Base-by-base conservation (phyloP, 768 basidiomycete genomes). In the Saitozyma sp. region DNA sequence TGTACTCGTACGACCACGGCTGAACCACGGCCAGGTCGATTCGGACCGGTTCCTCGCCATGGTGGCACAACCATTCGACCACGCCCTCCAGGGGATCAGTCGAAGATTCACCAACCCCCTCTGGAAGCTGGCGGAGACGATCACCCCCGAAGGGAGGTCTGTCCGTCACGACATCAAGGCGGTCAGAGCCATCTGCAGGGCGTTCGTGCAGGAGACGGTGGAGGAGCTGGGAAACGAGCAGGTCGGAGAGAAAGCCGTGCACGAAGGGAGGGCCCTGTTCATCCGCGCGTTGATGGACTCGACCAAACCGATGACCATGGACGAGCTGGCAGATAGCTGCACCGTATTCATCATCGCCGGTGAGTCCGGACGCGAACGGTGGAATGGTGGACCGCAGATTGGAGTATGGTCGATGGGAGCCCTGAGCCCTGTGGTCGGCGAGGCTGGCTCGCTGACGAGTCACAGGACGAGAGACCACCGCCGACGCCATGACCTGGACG, bases 401-500 rank as follows among this genome's bases (percentile, higher is more conserved):
- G n/a, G n/a, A n/a, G n/a, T n/a, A n/a, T n/a, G n/a, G n/a, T n/a
- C n/a, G n/a, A n/a, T n/a, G n/a, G n/a, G n/a, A n/a, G n/a, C n/a
- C n/a, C n/a, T n/a, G n/a, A n/a, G n/a, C n/a, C n/a, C n/a, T n/a
- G n/a, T 29, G 29, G 29, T 29, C 29, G 29, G 29, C 5, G 29
- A 29, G 29, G 29, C 29, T n/a, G n/a, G n/a, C n/a, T n/a, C n/a
- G 19, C 9, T 16, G 6, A 16, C 11, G 42, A 45, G 11, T 9
- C 42, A 8, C 52, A 73, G 71, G 66, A 5, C 59, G 67, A 14
- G 72, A 74, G 19, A 74, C 72, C 11, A 74, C 72, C 29, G 65
- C 69, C 10, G 67, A 74, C 38, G 69, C 66, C 8, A 37, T 70
- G 13, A 60, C 67, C 9, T 74, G 72, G 72, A 61, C 67, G 5